Percentiles rank a stretch among this genome's conserved stretches.
Conservation (phyloP, 352 stramenopile species). For the Phytophthora pinifolia region DNA sequence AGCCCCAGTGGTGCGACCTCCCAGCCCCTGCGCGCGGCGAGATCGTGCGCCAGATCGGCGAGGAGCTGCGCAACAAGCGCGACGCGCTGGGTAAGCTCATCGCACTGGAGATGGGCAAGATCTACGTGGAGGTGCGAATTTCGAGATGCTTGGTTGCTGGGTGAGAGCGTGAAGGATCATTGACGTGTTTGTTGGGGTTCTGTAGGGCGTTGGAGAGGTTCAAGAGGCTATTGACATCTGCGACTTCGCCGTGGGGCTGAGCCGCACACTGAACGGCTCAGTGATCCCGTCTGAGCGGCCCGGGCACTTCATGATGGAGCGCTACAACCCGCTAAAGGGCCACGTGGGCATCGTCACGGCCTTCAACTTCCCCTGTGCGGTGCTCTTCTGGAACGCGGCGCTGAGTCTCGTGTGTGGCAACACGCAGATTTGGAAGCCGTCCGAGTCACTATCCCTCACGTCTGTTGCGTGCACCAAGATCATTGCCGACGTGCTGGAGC, state of each 20-base stretch:
- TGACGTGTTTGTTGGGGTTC: constrained; percentile 9
- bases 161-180: neutral
- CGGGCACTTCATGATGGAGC: constrained; percentile 94
- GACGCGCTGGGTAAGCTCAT: constrained; percentile 90
- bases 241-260: constrained; percentile 92
- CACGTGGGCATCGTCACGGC: constrained; percentile 93
- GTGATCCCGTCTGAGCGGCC: constrained; percentile 91
- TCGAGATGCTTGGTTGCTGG: neutral
- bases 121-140: constrained; percentile 75
- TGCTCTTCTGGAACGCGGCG: constrained; percentile 91
- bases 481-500: constrained; percentile 85
- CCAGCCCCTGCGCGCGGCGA: constrained; percentile 89
- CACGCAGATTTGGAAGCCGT: constrained; percentile 92
- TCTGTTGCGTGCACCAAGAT: constrained; percentile 92
- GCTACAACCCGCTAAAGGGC: constrained; percentile 92
- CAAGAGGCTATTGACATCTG: constrained; percentile 95
- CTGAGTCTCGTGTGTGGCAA: constrained; percentile 91
- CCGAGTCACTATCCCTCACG: constrained; percentile 87
- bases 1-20: constrained; percentile 81
- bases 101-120: constrained; percentile 94
- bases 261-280: constrained; percentile 84
- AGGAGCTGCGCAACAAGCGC: constrained; percentile 88
- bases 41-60: constrained; percentile 92
- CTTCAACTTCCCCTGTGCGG: constrained; percentile 93
- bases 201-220: constrained; percentile 89